Conservation (phyloP, 352 stramenopile genomes). For the Aphanomyces astaci region DNA sequence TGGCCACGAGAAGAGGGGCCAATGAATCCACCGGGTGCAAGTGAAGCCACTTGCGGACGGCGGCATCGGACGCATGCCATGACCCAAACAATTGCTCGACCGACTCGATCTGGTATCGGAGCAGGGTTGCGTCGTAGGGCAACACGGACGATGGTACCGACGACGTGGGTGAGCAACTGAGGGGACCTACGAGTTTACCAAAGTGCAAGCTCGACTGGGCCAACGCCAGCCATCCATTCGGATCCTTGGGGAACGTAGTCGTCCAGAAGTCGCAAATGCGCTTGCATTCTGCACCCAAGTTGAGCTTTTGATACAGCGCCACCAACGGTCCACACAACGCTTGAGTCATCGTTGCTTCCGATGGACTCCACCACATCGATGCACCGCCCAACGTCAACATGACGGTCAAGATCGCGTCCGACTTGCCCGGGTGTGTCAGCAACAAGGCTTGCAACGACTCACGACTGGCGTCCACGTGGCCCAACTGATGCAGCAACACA, state of each 20-base stretch:
- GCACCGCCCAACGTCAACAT: background rate
- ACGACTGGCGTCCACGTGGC: background rate
- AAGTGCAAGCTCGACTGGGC: background rate
- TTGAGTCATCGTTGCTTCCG: background rate
- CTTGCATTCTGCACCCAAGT: background rate
- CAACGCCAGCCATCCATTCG: background rate
- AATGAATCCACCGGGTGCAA: background rate
- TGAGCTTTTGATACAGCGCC: background rate
- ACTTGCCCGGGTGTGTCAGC: background rate
- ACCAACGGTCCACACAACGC: background rate
- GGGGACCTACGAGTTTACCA: background rate
- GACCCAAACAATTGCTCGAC: constrained; percentile 1
- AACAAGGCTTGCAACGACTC: background rate
- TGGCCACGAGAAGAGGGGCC: background rate
- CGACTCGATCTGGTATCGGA: background rate
- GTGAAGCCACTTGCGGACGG: background rate
- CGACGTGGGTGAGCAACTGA: background rate
- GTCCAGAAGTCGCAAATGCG: background rate
- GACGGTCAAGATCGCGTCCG: background rate
- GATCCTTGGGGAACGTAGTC: background rate
- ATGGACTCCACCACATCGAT: background rate
- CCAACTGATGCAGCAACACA: background rate
- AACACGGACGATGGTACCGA: background rate
- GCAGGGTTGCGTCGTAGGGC: background rate
- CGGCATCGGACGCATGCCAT: background rate